Conservation (phyloP, 805 yeast genomes). For the Komagataella ulmi region DNA sequence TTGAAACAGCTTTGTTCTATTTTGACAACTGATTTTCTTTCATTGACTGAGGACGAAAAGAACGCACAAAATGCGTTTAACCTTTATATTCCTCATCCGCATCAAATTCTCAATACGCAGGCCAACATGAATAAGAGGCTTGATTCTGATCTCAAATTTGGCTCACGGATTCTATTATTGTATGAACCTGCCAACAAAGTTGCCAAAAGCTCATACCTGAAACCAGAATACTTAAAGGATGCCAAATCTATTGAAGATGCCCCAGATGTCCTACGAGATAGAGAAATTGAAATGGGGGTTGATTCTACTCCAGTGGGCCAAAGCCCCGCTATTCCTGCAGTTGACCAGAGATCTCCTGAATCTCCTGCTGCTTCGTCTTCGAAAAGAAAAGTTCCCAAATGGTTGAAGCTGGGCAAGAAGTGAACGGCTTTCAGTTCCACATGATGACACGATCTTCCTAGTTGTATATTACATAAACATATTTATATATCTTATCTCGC, state of each 20-base stretch:
- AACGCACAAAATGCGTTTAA: constrained; percentile 9
- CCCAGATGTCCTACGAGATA: background rate
- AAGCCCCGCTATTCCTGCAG: background rate
- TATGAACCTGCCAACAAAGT: background rate
- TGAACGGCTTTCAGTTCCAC: background rate
- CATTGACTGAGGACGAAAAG: constrained; percentile 1
- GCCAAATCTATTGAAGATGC: background rate
- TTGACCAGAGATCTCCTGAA: background rate
- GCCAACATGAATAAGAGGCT: constrained; percentile 11
- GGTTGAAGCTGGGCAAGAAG: constrained; percentile 2
- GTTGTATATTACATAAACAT: background rate
- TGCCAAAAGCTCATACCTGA: background rate
- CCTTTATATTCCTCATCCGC: constrained; percentile 37
- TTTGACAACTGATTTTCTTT: constrained; percentile 13
- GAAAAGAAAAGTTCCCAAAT: constrained; percentile 1
- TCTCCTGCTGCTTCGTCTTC: background rate
- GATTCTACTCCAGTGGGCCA: background rate
- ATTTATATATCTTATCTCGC: background rate
- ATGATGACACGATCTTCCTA: background rate
- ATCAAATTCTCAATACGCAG: constrained; percentile 13
- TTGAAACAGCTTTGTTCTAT: constrained; percentile 10
- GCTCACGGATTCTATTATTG: background rate
- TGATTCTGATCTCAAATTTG: background rate
- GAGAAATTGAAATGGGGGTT: background rate
- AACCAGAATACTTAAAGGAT: background rate